Percentiles rank a stretch among this genome's conserved stretches.
Conservation (phyloP, 208 protist species). For the Trypanosoma cruzi region DNA sequence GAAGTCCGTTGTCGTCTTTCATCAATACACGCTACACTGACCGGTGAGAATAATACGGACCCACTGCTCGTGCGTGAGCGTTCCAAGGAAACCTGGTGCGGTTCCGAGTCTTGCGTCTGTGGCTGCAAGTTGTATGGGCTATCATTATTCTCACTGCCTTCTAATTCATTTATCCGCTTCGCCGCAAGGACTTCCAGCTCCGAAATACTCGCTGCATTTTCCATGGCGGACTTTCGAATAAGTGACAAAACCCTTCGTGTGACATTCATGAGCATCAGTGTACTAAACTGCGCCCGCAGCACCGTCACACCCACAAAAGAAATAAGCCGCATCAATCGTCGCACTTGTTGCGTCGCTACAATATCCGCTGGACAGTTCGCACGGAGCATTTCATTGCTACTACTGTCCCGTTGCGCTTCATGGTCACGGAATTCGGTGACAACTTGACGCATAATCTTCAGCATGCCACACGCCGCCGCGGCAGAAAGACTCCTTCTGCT, state of each 20-base stretch:
- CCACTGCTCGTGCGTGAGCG: background rate
- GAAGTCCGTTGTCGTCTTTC: background rate
- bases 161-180: conserved; percentile 35
- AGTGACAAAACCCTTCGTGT: conserved; percentile 81
- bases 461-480: conserved; percentile 52
- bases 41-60: background rate
- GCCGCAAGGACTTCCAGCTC: conserved; percentile 59
- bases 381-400: conserved; percentile 39
- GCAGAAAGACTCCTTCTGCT: conserved; percentile 60
- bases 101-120: background rate
- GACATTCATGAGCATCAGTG: conserved; percentile 85
- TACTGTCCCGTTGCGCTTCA: conserved; percentile 39
- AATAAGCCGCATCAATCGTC: conserved; percentile 56
- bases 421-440: conserved; percentile 54
- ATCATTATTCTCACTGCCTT: background rate
- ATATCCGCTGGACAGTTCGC: conserved; percentile 46
- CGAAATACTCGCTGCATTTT: conserved; percentile 36
- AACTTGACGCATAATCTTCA: conserved; percentile 56
- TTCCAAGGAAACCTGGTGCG: background rate
- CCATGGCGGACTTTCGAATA: conserved; percentile 61
- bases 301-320: conserved; percentile 54
- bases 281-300: conserved; percentile 69
- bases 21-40: background rate
- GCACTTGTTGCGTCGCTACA: conserved; percentile 58
- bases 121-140: background rate